These are phyloP conservation scores for Phytopythium chamaehyphon DNA, from an alignment of 352 stramenopile genomes.

Conservation along the genomic window DNA sequence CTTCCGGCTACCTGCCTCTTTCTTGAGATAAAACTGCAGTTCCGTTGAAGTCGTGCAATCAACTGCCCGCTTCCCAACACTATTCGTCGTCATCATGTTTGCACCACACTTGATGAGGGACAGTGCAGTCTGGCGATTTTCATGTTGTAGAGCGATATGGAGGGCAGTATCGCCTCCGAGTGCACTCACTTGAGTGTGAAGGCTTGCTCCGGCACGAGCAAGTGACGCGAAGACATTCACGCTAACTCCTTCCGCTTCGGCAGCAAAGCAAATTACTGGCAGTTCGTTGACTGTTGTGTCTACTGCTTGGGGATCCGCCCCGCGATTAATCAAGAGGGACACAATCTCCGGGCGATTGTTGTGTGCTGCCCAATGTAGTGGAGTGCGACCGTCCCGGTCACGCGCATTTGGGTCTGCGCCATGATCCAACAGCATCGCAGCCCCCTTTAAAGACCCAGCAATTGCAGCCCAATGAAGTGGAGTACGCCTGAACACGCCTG, in stretches of 20 bases:
- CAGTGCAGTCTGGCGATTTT: conserved; percentile 64
- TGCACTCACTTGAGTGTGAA: conserved; percentile 28
- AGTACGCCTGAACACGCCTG: conserved; percentile 59
- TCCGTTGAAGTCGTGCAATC: conserved; percentile 80
- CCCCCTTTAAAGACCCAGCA: conserved; percentile 33
- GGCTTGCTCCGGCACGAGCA: conserved; percentile 31
- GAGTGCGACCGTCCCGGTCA: conserved; percentile 57
- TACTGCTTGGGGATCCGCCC: conserved; percentile 33
- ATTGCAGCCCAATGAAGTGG: conserved; percentile 74
- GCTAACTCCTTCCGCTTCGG: conserved; percentile 53
- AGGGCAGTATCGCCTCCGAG: conserved; percentile 59
- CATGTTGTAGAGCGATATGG: conserved; percentile 63
- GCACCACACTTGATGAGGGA: conserved; percentile 68
- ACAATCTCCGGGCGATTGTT: conserved; percentile 62
- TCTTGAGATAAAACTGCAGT: conserved; percentile 73
- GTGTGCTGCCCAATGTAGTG: conserved; percentile 71
- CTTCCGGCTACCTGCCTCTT: conserved; percentile 62
- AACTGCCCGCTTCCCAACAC: conserved; percentile 54
- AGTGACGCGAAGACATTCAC: conserved; percentile 39
- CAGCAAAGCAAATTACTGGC: conserved; percentile 61
- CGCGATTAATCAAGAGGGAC: conserved; percentile 36
- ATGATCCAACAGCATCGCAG: conserved; percentile 32
- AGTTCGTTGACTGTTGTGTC: conserved; percentile 34
- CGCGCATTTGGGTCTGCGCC: conserved; percentile 52
- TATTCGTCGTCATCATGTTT: conserved; percentile 68